Conservation (phyloP, 768 basidiomycete genomes). For the Cystofilobasidium ferigula region DNA sequence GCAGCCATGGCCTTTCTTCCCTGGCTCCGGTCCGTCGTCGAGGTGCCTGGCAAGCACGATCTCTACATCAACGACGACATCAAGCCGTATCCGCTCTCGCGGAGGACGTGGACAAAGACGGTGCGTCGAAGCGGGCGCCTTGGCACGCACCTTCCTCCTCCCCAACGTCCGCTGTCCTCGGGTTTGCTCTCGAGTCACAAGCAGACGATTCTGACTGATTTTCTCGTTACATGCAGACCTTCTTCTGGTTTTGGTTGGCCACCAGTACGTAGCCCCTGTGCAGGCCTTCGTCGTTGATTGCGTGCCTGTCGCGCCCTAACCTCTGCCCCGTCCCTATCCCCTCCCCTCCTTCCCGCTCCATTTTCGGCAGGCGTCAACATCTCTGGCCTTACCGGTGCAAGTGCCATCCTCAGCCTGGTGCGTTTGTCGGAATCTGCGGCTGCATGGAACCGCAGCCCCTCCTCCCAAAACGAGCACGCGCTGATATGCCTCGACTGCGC, state of each 20-base stretch:
- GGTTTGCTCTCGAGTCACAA: no score
- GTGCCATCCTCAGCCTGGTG: slow-evolving; percentile 31
- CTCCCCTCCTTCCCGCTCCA: background rate
- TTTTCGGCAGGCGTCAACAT: slow-evolving; percentile 29
- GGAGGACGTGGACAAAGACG: slow-evolving; percentile 20
- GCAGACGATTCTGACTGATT: no score
- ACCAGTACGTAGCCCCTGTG: no score
- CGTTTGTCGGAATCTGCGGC: no score
- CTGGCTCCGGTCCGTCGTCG: background rate
- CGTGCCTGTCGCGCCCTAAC: background rate
- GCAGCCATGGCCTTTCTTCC: background rate
- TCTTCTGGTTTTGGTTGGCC: slow-evolving; percentile 16
- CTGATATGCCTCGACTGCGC: no score
- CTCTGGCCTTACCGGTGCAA: slow-evolving; percentile 30
- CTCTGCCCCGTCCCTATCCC: background rate
- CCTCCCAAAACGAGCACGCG: no score
- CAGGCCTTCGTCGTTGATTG: no score
- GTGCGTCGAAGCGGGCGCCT: no score
- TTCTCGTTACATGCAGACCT: no score
- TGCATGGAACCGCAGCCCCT: no score
- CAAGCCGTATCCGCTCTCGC: slow-evolving; percentile 9
- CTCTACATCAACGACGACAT: slow-evolving; percentile 25
- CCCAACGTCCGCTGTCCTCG: no score
- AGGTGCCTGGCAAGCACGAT: background rate
- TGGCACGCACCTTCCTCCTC: no score